Evolutionary conservation across 2,329 filamentous ascomycete genomes (phyloP), one percentile per base, ranked within the genome.

Genomic region (Trichoderma asperellum): DNA sequence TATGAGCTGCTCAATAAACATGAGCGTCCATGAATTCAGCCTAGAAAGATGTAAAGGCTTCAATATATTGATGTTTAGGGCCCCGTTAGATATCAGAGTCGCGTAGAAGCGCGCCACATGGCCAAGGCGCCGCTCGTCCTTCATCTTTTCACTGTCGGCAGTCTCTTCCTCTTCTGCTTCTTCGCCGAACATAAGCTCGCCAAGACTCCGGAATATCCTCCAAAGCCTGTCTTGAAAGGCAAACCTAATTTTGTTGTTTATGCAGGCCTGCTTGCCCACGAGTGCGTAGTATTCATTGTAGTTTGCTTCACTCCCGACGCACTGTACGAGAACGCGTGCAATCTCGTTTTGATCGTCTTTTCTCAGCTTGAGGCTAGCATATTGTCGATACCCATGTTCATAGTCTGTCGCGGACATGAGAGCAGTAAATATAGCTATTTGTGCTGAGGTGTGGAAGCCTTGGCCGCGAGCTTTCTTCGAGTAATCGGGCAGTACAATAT

Each of bases 281-380:
- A 97, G 83, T 0, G 92, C 92, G 77, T 99, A 99, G 81, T 97
- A 99, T 0, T 92, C 92, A 75, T 99, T 99, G 80, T 97, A 97
- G 0, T 85, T 85, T 68, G 90, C 85, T 80, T 98, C 96, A 3
- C 91, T 91, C 55, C 92, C 92, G 1, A 91, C 90, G 77, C 94
- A 97, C 74, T 96, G 94, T 10, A 97, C 86, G 34, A 99, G 84
- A 21, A 99, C 94, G 64, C 91, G 89, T 0, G 95, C 91, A 37
- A 98, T 92, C 77, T 98, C 95, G 29, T 90, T 87, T 73, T 96
- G 90, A 76, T 97, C 94, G 21, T 92, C 88, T 73, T 90, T 92
- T 81, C 96, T 97, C 58, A 99, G 85, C 43, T 89, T 89, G 11
- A 99, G 87, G 77, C 96, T 96, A 70, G 90, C 83, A 8, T 97